These are phyloP conservation scores for Dictyostelium discoideum DNA, from an alignment of 78 protist genomes.

Conservation along the genomic window DNA sequence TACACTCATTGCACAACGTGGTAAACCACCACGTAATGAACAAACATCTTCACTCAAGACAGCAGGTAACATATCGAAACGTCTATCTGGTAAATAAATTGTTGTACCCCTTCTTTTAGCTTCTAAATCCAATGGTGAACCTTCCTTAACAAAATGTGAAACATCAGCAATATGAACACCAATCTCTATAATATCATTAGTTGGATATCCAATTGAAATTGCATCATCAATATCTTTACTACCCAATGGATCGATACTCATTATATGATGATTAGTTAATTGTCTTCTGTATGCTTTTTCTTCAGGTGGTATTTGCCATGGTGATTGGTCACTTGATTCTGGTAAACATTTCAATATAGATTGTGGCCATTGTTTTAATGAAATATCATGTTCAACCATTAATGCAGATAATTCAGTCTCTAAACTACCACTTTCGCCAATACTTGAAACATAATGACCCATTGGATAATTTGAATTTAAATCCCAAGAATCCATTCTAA, in stretches of 20 bases:
- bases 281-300: slow-evolving; percentile 4
- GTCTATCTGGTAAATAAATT: slow-evolving; percentile 89
- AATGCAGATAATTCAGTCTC: slow-evolving; percentile 77
- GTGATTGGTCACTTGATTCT: background rate
- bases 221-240: slow-evolving; percentile 99
- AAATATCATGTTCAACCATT: slow-evolving; percentile 80
- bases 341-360: slow-evolving; percentile 15
- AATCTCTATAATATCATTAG: slow-evolving; percentile 50
- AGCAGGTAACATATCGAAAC: slow-evolving; percentile 92
- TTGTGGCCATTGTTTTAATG: slow-evolving; percentile 39
- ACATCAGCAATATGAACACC: slow-evolving; percentile 99
- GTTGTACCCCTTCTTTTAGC: slow-evolving; percentile 92
- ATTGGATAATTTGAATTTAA: slow-evolving; percentile 60
- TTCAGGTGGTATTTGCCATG: slow-evolving; percentile 23
- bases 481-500: slow-evolving; percentile 87
- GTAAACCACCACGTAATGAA: slow-evolving; percentile 76
- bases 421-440: slow-evolving; percentile 79
- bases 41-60: slow-evolving; percentile 83
- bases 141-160: slow-evolving; percentile 82
- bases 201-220: slow-evolving; percentile 82
- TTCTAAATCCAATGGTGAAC: slow-evolving; percentile 83
- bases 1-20: slow-evolving; percentile 71
- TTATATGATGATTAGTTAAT: slow-evolving; percentile 61
- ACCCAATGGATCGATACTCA: slow-evolving; percentile 93
- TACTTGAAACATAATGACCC: slow-evolving; percentile 83